Evolutionary conservation across 1,139 yeast genomes (phyloP).

Genomic region (Chernovozyma sophiae-reginae): DNA sequence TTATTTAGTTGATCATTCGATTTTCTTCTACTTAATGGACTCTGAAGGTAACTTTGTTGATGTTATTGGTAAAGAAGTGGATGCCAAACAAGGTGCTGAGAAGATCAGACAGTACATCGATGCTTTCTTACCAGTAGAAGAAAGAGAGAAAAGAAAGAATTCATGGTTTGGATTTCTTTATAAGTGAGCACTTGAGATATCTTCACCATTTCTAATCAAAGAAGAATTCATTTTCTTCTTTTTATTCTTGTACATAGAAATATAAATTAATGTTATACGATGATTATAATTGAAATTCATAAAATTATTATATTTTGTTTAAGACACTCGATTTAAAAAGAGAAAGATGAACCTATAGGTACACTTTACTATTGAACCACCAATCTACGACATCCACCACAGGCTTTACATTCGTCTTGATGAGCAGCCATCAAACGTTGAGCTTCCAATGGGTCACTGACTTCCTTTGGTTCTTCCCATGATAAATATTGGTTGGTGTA

Average conservation of each 20-base stretch:
- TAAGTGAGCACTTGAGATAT: constrained; percentile 19
- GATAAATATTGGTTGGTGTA: constrained; percentile 48
- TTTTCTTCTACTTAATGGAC: constrained; percentile 93
- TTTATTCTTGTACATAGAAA: not conserved
- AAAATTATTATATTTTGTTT: too few species aligned
- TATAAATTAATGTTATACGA: not conserved
- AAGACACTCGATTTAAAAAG: too few species aligned
- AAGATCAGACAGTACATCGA: constrained; percentile 74
- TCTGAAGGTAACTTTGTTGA: constrained; percentile 94
- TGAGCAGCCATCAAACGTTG: constrained; percentile 45
- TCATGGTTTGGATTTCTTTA: constrained; percentile 56
- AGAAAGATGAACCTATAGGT: not conserved
- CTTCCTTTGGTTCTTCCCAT: constrained; percentile 49
- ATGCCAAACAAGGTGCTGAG: constrained; percentile 72
- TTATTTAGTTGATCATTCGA: constrained; percentile 93
- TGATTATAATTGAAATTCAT: not conserved
- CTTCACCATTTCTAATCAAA: not conserved
- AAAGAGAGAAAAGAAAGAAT: constrained; percentile 55
- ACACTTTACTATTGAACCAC: constrained; percentile 8
- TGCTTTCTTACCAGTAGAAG: constrained; percentile 68
- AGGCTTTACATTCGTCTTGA: constrained; percentile 43
- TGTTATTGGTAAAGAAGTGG: constrained; percentile 88
- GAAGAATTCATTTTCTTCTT: not conserved
- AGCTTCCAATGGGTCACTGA: constrained; percentile 41
- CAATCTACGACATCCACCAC: constrained; percentile 50